Conservation (phyloP, 2,329 filamentous ascomycete species). For the Colletotrichum sansevieriae region DNA sequence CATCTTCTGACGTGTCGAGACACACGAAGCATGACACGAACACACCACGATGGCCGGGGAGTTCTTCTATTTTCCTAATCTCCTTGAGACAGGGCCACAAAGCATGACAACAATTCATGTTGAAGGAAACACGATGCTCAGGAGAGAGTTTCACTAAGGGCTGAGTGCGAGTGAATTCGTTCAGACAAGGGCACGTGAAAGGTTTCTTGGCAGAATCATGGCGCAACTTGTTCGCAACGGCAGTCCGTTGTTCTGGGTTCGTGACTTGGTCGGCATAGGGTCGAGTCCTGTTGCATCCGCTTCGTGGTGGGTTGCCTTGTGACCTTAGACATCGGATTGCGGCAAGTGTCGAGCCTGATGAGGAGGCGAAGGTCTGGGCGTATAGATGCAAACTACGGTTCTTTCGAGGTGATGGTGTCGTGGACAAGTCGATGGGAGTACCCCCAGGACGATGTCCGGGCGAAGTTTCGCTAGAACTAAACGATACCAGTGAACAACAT, state of each 20-base stretch:
- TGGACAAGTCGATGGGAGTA: neutral
- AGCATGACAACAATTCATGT: neutral
- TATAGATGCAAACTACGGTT: neutral
- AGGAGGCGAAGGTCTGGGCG: neutral
- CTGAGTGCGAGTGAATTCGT: neutral
- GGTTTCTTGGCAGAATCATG: neutral
- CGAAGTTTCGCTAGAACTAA: neutral
- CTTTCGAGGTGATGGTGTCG: too few relatives aligned
- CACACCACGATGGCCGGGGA: constrained; percentile 11
- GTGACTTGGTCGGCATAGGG: constrained; percentile 26
- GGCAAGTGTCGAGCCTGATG: constrained; percentile 12
- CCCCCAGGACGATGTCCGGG: neutral
- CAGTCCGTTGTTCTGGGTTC: constrained; percentile 14
- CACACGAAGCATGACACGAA: constrained; percentile 10
- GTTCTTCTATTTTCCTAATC: constrained; percentile 38
- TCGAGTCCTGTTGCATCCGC: constrained; percentile 39
- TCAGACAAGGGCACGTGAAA: neutral
- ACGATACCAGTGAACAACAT: neutral
- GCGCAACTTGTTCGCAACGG: neutral
- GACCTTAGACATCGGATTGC: neutral
- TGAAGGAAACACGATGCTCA: constrained; percentile 1
- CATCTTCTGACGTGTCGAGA: constrained; percentile 36
- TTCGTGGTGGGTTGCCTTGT: constrained; percentile 16
- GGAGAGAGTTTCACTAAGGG: constrained; percentile 2
- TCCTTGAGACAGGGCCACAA: constrained; percentile 34